Evolutionary conservation across 2,329 filamentous ascomycete genomes (phyloP), one percentile per base, ranked within the genome.

Genomic region (Colletotrichum spinosum): DNA sequence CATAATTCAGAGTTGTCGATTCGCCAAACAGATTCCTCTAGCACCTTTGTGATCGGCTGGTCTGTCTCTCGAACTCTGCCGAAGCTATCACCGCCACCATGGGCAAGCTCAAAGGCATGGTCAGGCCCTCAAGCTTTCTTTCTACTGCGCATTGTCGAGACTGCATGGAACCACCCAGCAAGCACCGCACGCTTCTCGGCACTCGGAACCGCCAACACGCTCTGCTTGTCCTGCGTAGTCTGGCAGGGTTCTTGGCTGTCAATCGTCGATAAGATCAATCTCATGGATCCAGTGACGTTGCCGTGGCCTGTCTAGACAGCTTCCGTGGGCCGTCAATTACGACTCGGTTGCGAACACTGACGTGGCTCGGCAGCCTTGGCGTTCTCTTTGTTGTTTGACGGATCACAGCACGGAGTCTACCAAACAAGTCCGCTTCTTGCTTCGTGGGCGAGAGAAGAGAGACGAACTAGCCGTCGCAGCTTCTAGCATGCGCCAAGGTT

Each of bases 11-110:
- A 35, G 52, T 56, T 62, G 62, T 12, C 58, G 46, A 46, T 34
- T 17, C 34, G 48, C 34, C 46, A 13, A 55, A 51, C 15, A 45
- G 35, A 48, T 34, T 13, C 37, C 8, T 52, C 15, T 42, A 35
- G 15, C 46, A 17, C 11, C 17, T 7, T 37, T 41, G 34, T 44
- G 17, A 61, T 61, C 56, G 57, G 62, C 37, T 34, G 46, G 9
- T 35, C 8, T 13, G 35, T 35, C 45, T n/a, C 35, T 38, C 17
- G 38, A 55, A 51, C 33, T 39, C 39, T 45, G 52, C 55, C 51
- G 15, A 52, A 34, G 58, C 46, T 37, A 15, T 62, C 62, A 65
- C 58, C 37, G 63, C 58, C 63, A 63, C 58, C 37, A 49, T 25
- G 5, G 46, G 15, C 58, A 25, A 65, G 62, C 62, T 55, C 46